Conservation (phyloP, 257 asterid species). For the Nicotiana attenuata region DNA sequence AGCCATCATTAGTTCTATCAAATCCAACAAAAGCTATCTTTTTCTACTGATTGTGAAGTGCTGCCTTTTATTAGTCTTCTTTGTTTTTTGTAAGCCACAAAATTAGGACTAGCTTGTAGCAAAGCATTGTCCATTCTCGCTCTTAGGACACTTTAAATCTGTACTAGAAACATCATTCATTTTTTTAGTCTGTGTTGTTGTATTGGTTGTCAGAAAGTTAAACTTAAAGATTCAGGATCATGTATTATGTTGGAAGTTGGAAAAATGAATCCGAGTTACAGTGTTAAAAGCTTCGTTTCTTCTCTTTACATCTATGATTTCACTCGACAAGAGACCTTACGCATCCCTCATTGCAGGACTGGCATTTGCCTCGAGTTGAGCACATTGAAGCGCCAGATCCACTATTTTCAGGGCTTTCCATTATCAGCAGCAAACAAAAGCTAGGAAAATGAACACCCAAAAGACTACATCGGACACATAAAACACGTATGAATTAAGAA, state of each 20-base stretch:
- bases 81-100: background rate
- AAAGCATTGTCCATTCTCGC: background rate
- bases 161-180: background rate
- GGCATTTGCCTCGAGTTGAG: constrained; percentile 28
- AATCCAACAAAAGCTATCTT: background rate
- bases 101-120: background rate
- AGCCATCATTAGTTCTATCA: background rate
- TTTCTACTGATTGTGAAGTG: background rate
- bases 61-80: background rate
- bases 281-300: background rate
- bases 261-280: background rate
- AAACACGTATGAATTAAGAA: too few relatives aligned
- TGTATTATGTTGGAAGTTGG: background rate
- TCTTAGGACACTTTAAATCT: background rate
- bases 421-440: too few relatives aligned
- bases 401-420: constrained; percentile 33
- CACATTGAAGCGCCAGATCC: constrained; percentile 37
- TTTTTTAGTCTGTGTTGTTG: background rate
- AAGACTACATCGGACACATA: too few relatives aligned
- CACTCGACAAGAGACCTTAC: constrained; percentile 30
- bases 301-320: constrained; percentile 7
- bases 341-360: constrained; percentile 44
- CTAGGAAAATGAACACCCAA: too few relatives aligned
- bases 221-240: background rate
- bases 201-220: background rate